Evolutionary conservation across 2,329 filamentous ascomycete species (phyloP).

Genomic region (Fusarium sp.): DNA sequence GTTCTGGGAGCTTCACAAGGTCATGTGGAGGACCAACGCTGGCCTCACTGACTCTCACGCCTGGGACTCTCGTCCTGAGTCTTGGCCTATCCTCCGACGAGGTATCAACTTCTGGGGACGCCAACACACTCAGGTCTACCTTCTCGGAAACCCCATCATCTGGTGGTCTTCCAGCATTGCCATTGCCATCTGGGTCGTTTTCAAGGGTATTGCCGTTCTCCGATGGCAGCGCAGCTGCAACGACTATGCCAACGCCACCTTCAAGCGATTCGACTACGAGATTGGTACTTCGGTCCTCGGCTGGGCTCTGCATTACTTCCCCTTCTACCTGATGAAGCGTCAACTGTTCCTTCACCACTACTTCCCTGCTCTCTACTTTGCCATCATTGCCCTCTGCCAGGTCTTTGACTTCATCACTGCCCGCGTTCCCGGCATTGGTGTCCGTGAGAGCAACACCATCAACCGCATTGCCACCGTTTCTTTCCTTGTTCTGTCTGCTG

Average conservation of each 20-base stretch:
- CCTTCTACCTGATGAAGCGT: conserved; percentile 97
- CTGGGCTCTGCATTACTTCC: conserved; percentile 99
- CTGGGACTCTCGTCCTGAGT: conserved; percentile 94
- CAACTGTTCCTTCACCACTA: conserved; percentile 99
- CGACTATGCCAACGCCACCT: conserved; percentile 81
- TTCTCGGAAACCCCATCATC: conserved; percentile 91
- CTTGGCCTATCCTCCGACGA: conserved; percentile 89
- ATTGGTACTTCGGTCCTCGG: conserved; percentile 87
- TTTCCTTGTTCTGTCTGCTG: conserved; percentile 77
- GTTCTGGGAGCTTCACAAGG: conserved; percentile 95
- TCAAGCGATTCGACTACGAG: conserved; percentile 98
- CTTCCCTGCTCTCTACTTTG: conserved; percentile 96
- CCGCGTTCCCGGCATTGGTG: conserved; percentile 71
- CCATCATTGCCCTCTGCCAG: conserved; percentile 86
- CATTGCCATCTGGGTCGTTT: conserved; percentile 76
- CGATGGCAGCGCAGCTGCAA: conserved; percentile 93
- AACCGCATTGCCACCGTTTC: conserved; percentile 76
- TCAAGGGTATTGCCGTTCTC: conserved; percentile 87
- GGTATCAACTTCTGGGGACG: conserved; percentile 99
- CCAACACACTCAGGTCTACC: conserved; percentile 92
- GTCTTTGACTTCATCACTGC: conserved; percentile 84
- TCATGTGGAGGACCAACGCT: conserved; percentile 99
- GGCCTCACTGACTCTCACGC: conserved; percentile 95
- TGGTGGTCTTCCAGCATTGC: conserved; percentile 90
- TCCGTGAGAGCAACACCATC: conserved; percentile 71